Base-by-base conservation (phyloP, 495 filamentous ascomycete genomes). In the Pyrenula massariospora region DNA sequence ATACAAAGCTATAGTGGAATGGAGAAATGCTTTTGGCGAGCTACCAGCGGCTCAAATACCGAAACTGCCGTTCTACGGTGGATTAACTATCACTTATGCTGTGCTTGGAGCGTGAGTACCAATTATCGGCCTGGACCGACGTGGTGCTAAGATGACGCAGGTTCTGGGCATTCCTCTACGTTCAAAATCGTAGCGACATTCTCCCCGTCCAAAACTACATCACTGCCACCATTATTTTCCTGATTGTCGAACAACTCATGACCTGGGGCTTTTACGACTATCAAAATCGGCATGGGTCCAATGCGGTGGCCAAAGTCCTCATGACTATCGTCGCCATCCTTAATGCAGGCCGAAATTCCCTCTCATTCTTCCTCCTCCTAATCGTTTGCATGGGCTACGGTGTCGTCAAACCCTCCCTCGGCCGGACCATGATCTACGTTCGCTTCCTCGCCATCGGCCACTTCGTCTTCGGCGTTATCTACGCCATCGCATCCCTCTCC, bases 361-460 rank as follows among this genome's bases (percentile, higher is more conserved):
- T 99, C 69, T 96, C 91, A 22, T 99, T 99, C 77, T 97, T 99
- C 76, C 80, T 99, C 24, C 84, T 99, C 0, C 84, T 99, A 24
- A 99, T 99, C 57, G 93, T 97, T 22, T 99, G 93, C 69, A 97
- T 99, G 93, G 93, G 93, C 51, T 99, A 99, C 61, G 93, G 93
- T 63, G 93, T 99, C 22, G 93, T 97, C 58, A 96, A 96, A 68
- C 92, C 85, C 3, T 88, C 83, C n/a, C 77, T 99, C 2, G 93
- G 93, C 55, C 84, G 85, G 59, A 89, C 90, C 1, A 99, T 99
- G 93, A 80, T 91, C 58, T 92, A 88, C 62, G 91, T 96, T 53
- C 85, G 93, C n/a, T 84, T 85, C 62, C 79, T 98, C 5, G 94
- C 94, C 50, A 84, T 89, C 59, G 84, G 81, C 1, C 93, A 99